Evolutionary conservation across 495 filamentous ascomycete species (phyloP).

Genomic region (Penicillium paxilli): DNA sequence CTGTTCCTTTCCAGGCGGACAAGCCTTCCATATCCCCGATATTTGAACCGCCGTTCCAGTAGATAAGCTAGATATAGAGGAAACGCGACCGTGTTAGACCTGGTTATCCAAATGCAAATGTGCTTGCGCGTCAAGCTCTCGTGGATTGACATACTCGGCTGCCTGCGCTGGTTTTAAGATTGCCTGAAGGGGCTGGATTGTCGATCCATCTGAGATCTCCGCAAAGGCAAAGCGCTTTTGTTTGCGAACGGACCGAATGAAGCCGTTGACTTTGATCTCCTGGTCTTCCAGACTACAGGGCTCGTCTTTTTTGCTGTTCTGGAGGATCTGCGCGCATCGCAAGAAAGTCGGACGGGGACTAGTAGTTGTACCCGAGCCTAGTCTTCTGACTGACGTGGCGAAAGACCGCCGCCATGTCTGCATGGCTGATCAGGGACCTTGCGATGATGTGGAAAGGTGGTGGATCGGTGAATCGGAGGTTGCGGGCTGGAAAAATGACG

Average conservation of each 20-base stretch:
- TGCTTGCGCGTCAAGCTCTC: background rate
- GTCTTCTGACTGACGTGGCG: conserved; percentile 39
- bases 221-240: conserved; percentile 85
- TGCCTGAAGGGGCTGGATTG: conserved; percentile 74
- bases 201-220: conserved; percentile 85
- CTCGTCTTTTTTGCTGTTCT: conserved; percentile 25
- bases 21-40: conserved; percentile 75
- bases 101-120: background rate
- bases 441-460: conserved; percentile 4
- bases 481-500: conserved; percentile 21
- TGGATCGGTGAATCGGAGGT: conserved; percentile 21
- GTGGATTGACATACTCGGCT: conserved; percentile 61
- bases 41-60: conserved; percentile 79
- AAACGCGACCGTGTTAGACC: conserved; percentile 7
- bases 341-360: conserved; percentile 17
- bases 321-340: conserved; percentile 43
- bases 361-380: conserved; percentile 22
- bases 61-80: conserved; percentile 57
- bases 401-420: conserved; percentile 46
- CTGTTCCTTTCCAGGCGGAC: conserved; percentile 66
- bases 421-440: conserved; percentile 32
- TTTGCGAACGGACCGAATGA: conserved; percentile 79
- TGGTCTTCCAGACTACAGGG: conserved; percentile 36
- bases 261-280: conserved; percentile 69
- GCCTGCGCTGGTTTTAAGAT: conserved; percentile 75